These are phyloP conservation scores for Coniochaeta sp. DNA, from an alignment of 2,329 filamentous ascomycete species.

Conservation along the genomic window DNA sequence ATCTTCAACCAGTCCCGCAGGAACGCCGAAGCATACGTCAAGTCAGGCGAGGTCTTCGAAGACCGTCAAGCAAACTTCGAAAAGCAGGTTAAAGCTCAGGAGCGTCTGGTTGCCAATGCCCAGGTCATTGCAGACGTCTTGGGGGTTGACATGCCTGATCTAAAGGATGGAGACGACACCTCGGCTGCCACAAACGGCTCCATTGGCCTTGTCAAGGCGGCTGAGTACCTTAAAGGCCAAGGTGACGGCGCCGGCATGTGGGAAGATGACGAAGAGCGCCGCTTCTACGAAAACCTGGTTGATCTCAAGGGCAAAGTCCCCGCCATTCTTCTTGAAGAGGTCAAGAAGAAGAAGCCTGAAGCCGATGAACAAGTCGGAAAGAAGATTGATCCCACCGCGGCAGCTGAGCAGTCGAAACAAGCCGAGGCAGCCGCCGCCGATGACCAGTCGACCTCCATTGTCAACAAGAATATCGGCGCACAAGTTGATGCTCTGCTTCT, in stretches of 20 bases:
- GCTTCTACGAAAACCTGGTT: conserved; percentile 95
- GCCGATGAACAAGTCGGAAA: conserved; percentile 76
- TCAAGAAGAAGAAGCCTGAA: conserved; percentile 87
- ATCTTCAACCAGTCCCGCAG: conserved; percentile 81
- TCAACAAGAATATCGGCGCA: conserved; percentile 94
- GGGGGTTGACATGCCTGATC: conserved; percentile 85
- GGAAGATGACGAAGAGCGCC: conserved; percentile 96
- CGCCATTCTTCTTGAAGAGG: conserved; percentile 84
- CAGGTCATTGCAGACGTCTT: conserved; percentile 86
- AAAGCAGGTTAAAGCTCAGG: conserved; percentile 85
- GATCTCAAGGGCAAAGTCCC: conserved; percentile 96
- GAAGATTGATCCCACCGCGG: conserved; percentile 53
- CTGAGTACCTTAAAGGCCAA: conserved; percentile 85
- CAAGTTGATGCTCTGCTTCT: conserved; percentile 89
- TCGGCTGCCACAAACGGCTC: conserved; percentile 61
- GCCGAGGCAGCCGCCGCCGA: conserved; percentile 51
- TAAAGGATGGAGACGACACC: conserved; percentile 74
- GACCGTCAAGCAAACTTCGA: conserved; percentile 95
- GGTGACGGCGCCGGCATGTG: conserved; percentile 91
- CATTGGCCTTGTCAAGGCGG: conserved; percentile 89
- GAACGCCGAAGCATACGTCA: conserved; percentile 97
- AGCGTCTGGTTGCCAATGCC: conserved; percentile 82
- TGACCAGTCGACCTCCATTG: conserved; percentile 87
- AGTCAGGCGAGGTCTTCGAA: conserved; percentile 96
- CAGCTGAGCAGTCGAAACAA: conserved; percentile 40